Evolutionary conservation across 1,284 basidiomycete genomes (phyloP), one percentile per base, ranked within the genome.

Genomic region (Pseudomicrostroma phylloplanum): DNA sequence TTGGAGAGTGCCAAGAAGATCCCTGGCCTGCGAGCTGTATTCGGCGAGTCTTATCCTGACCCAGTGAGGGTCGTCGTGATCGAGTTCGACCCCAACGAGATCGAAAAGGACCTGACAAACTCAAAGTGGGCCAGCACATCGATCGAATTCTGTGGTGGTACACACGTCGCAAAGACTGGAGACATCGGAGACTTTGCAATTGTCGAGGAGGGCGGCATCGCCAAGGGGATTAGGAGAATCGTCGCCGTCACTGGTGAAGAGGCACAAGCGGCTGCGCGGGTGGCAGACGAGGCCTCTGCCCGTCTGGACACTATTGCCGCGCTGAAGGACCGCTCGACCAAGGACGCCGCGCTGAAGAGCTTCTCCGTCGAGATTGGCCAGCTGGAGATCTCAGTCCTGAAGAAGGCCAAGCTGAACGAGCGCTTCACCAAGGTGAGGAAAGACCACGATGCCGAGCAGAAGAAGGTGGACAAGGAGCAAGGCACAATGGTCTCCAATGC

Each of bases 131-230:
- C 89, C 54, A 82, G 81, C 26, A 96, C 93, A 8, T 92, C 90
- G 80, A 86, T 96, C 70, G 96, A 98, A 81, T 96, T 98, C 79
- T 98, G 94, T 80, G 94, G 94, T 81, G 94, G 94, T 80, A 98
- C 96, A 0, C 94, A 99, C 79, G 96, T 98, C 60, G 85, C 86
- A 30, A 90, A 89, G 81, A 98, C 94, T 0, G 91, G 92, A 26
- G 92, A 94, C 71, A 98, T 99, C 83, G 91, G 92, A 80, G 87
- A 91, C 77, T 89, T 99, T 78, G 88, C 96, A 58, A 89, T 99
- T 68, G 88, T 86, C 30, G 94, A 98, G 78, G 96, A 98, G 81
- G 89, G 89, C 7, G 93, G 93, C 55, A 98, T 98, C 70, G 96
- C 94, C 36, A 98, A 97, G 83, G 94, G 94, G 49, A 94, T 96